Evolutionary conservation across 345 rosid genomes (phyloP).

Genomic region (Ricinus communis): DNA sequence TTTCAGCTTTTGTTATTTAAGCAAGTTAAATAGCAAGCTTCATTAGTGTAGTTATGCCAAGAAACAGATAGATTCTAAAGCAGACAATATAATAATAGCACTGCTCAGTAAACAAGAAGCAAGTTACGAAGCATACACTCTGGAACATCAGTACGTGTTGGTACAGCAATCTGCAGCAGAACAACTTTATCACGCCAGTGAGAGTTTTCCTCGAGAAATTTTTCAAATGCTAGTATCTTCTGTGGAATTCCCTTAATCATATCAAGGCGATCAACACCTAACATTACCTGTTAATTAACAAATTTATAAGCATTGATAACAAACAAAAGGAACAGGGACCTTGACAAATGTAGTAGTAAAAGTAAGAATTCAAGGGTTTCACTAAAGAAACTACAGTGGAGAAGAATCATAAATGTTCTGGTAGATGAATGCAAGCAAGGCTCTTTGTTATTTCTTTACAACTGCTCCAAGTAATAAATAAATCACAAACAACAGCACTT

Average conservation of each 20-base stretch:
- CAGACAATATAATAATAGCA: constrained; percentile 7
- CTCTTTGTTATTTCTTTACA: not conserved
- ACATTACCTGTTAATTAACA: constrained; percentile 67
- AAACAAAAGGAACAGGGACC: not conserved
- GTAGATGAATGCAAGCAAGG: not conserved
- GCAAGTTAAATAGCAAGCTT: constrained; percentile 1
- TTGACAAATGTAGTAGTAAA: not conserved
- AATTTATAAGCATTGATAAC: not conserved
- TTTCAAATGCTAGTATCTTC: constrained; percentile 96
- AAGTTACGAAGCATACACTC: constrained; percentile 63
- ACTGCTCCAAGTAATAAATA: constrained; percentile 4
- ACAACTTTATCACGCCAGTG: constrained; percentile 98
- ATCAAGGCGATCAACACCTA: constrained; percentile 99
- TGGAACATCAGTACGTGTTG: constrained; percentile 99
- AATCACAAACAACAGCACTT: not conserved
- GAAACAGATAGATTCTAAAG: not conserved
- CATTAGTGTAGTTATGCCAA: not conserved
- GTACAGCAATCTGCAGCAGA: constrained; percentile 96
- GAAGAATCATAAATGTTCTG: not conserved
- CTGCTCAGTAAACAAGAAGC: constrained; percentile 2
- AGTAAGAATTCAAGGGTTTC: not conserved
- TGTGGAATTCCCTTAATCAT: constrained; percentile 99
- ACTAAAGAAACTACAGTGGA: not conserved
- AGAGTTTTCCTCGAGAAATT: constrained; percentile 95
- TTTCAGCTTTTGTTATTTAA: not conserved